Base-by-base conservation (phyloP, 805 yeast genomes). In the Grigorovia transvaalensis region DNA sequence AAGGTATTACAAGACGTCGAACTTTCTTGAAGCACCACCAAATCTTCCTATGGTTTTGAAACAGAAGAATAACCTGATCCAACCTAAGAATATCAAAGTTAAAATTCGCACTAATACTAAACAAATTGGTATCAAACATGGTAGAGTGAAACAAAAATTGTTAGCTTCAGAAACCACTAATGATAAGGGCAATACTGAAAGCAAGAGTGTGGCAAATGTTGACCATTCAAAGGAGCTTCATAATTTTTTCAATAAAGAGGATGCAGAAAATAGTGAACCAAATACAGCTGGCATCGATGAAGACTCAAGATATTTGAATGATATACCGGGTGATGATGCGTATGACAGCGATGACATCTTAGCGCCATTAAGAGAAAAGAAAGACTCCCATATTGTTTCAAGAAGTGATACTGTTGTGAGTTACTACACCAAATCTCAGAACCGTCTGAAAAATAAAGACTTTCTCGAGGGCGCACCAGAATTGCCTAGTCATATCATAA, bases 271-370 rank as follows among this genome's bases (percentile, higher is more conserved):
- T 38, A n/a, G 15, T 38, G 42, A 38, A 12, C n/a, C 2, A 15
- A 51, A 52, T 5, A 48, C 51, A 8, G 48, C 49, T 9, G 51
- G 44, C 18, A 23, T 23, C 27, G 45, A 47, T 29, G 55, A 51
- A 15, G 46, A 44, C 9, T 53, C 55, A 17, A 66, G 66, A 35
- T 60, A 61, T 46, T 42, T 68, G 40, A 55, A 63, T 17, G 64
- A 60, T 13, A 60, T 68, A 20, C 72, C 72, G 1, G 72, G 72
- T 23, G 69, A 67, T 53, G 71, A 68, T 33, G 71, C 70, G 0
- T 68, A 68, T 44, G 60, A 65, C 50, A 63, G 69, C 50, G 71
- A 68, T 46, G 69, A 64, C 47, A 53, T 57, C 15, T 57, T 65
- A 62, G 67, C 67, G 12, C 70, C 68, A 19, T 47, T 62, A 23